These are phyloP conservation scores for Lactifluus subvellereus DNA, from an alignment of 768 basidiomycete genomes.

Conservation along the genomic window DNA sequence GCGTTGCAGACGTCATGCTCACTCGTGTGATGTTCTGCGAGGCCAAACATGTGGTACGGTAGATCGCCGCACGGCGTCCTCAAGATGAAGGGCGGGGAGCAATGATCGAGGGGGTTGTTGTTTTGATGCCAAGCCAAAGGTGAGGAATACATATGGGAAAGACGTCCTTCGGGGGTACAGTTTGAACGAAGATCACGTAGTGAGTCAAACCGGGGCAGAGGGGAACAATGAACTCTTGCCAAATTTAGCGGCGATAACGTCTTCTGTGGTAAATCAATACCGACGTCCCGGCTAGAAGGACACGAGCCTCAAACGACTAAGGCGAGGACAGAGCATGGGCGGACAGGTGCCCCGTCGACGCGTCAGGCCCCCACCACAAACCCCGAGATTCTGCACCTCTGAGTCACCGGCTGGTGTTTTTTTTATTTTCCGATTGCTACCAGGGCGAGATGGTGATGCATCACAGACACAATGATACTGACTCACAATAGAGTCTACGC, in stretches of 20 bases:
- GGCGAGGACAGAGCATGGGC: not conserved
- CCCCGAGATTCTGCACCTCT: too few relatives aligned
- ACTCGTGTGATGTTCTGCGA: not conserved
- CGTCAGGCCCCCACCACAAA: too few relatives aligned
- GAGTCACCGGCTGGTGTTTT: too few relatives aligned
- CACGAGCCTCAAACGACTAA: not conserved
- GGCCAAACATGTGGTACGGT: not conserved
- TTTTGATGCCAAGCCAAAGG: not conserved
- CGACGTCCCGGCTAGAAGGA: not conserved
- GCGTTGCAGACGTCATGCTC: not conserved
- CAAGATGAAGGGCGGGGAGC: not conserved
- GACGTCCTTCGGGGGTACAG: not conserved
- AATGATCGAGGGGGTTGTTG: not conserved
- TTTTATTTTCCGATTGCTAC: too few relatives aligned
- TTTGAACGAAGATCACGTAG: not conserved
- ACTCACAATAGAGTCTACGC: too few relatives aligned
- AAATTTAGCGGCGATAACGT: not conserved
- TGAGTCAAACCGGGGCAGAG: not conserved
- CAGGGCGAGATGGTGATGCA: too few relatives aligned
- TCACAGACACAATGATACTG: too few relatives aligned
- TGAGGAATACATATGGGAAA: not conserved
- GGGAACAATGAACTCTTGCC: not conserved
- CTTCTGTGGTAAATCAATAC: not conserved
- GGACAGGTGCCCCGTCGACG: too few relatives aligned
- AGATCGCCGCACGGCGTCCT: not conserved